These are phyloP conservation scores for Talaromyces nanjingensis DNA, from an alignment of 495 filamentous ascomycete genomes.

Conservation along the genomic window DNA sequence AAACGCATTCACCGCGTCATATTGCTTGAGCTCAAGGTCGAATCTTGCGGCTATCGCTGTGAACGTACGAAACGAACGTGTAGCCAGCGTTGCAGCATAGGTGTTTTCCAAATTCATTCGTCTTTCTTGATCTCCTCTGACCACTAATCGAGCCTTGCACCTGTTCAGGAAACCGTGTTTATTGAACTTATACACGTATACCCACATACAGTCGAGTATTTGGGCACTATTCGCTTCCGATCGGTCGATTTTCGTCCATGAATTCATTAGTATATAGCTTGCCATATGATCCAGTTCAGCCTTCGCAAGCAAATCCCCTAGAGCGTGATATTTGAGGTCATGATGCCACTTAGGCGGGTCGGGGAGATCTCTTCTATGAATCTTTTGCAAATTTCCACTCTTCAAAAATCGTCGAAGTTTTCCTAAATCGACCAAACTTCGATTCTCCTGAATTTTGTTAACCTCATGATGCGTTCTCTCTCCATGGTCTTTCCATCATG, in stretches of 20 bases:
- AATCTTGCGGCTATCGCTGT: conserved; percentile 17
- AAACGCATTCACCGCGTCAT: conserved; percentile 24
- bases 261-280: neutral
- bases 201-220: conserved; percentile 12
- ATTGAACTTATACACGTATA: conserved; percentile 18
- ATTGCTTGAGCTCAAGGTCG: conserved; percentile 18
- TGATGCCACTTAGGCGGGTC: neutral
- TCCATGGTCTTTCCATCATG: neutral
- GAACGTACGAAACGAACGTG: conserved; percentile 13
- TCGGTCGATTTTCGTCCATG: neutral
- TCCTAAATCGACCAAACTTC: no score
- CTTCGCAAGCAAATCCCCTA: neutral
- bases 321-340: neutral
- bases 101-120: conserved; percentile 3
- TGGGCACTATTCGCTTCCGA: neutral
- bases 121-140: conserved; percentile 20
- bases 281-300: neutral
- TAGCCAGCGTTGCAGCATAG: conserved; percentile 18
- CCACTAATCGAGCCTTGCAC: conserved; percentile 21
- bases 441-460: no score
- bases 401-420: no score
- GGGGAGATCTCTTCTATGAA: neutral
- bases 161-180: conserved; percentile 15
- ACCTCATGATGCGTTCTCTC: no score
- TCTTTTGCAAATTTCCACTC: neutral